Conservation (phyloP, 202 grass and related monocot genomes). For the Schoenoplectus tabernaemontani region DNA sequence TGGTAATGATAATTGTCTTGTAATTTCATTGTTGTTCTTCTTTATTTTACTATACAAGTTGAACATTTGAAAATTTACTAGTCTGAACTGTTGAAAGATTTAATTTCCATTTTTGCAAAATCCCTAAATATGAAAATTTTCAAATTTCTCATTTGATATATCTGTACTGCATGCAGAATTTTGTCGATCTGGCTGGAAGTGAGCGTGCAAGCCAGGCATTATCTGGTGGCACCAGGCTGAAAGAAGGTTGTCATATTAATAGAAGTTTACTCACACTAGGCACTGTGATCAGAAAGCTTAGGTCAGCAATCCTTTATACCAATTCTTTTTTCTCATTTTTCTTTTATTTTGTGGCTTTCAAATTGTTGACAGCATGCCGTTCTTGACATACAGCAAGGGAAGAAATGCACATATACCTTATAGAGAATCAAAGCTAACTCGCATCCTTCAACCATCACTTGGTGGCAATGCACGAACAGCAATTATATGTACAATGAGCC, state of each 20-base stretch:
- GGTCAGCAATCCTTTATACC: slow-evolving; percentile 38
- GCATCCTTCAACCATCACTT: slow-evolving; percentile 80
- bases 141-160: slow-evolving; percentile 10
- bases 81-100: background rate
- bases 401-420: slow-evolving; percentile 93
- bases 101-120: background rate
- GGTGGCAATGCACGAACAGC: slow-evolving; percentile 94
- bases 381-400: slow-evolving; percentile 65
- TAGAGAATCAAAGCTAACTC: slow-evolving; percentile 95
- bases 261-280: slow-evolving; percentile 86
- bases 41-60: background rate
- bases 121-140: background rate
- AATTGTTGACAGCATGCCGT: background rate
- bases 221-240: slow-evolving; percentile 73
- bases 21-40: slow-evolving; percentile 7
- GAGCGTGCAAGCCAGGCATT: slow-evolving; percentile 87
- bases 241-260: slow-evolving; percentile 99
- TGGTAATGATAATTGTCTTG: slow-evolving; percentile 46
- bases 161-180: slow-evolving; percentile 58
- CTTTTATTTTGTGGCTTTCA: background rate
- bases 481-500: slow-evolving; percentile 95
- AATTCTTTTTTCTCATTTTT: slow-evolving; percentile 9
- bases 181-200: slow-evolving; percentile 97
- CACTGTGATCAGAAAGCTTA: slow-evolving; percentile 94
- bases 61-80: background rate